These are phyloP conservation scores for Colletotrichum phormii DNA, from an alignment of 2,329 filamentous ascomycete species.

Conservation along the genomic window DNA sequence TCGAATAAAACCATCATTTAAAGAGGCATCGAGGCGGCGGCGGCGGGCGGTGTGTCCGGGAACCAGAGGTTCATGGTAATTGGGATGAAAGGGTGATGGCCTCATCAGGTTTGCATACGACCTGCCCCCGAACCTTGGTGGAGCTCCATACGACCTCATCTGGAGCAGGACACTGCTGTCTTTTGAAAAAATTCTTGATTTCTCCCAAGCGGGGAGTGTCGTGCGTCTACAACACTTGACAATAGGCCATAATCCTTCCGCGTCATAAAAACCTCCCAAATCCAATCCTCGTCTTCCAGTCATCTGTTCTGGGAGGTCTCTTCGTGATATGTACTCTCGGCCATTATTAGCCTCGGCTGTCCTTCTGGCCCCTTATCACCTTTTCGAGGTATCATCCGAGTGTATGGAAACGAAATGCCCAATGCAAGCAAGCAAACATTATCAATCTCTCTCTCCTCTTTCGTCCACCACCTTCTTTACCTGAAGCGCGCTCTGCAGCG, in stretches of 20 bases:
- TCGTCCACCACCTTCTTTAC: slow-evolving; percentile 50
- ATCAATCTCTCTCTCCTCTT: slow-evolving; percentile 10
- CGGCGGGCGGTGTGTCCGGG: no score
- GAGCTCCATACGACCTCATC: background rate
- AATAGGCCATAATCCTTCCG: slow-evolving; percentile 31
- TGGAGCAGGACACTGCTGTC: no score
- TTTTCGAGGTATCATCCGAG: slow-evolving; percentile 40
- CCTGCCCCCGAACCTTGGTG: background rate
- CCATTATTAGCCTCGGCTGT: slow-evolving; percentile 35
- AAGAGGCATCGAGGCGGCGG: no score
- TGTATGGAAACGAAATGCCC: slow-evolving; percentile 36
- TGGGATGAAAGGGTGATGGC: no score
- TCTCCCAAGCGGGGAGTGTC: slow-evolving; percentile 32
- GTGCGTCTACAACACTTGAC: slow-evolving; percentile 33
- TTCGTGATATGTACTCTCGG: slow-evolving; percentile 36
- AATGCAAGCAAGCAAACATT: slow-evolving; percentile 24
- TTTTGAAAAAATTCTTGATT: slow-evolving; percentile 26
- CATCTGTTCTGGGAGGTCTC: slow-evolving; percentile 29
- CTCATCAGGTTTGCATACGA: background rate
- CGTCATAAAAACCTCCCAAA: slow-evolving; percentile 31
- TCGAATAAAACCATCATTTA: no score
- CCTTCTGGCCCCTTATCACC: slow-evolving; percentile 27
- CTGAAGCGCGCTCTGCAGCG: slow-evolving; percentile 92
- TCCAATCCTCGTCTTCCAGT: slow-evolving; percentile 28
- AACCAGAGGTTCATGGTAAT: no score